Evolutionary conservation across 345 rosid genomes (phyloP), one percentile per base, ranked within the genome.

Genomic region (Eucalyptus fibrosa): DNA sequence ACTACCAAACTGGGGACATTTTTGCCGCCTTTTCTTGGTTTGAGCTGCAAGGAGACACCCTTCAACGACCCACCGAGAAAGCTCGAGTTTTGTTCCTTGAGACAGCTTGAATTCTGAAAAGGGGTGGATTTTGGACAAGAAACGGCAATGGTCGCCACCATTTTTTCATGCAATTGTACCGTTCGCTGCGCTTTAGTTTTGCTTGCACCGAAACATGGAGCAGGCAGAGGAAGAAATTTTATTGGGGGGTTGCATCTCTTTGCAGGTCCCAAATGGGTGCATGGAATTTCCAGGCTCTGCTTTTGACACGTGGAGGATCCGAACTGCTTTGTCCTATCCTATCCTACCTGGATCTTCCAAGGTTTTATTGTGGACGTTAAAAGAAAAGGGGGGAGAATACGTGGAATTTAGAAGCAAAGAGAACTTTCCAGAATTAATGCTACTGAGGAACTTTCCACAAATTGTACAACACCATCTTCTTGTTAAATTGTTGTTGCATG

Each of bases 71-170:
- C 94, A 91, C 95, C 93, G 50, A 91, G 90, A 90, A 94, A 92
- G 86, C 90, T 89, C 14, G 92, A 88, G 90, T 86, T 91, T 89
- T 92, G 77, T 60, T 94, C 96, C 87, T 91, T 90, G 17, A 87
- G 87, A n/a, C 90, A 62, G 69, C 88, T 88, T 91, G 93, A 93
- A 87, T 92, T 95, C 88, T 91, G 92, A 62, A 94, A 90, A 88
- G 94, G 86, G 60, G 87, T 53, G 81, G 94, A 92, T 86, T 92
- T 95, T 49, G 96, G 94, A 85, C 93, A 92, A 86, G 95, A 93
- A 92, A 96, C 90, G 85, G 96, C 91, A 62, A 95, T 80, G 92
- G 94, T 92, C 69, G 95, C 94, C 89, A 87, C 97, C 94, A 94
- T 93, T 89, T 3, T 77, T 40, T 77, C 85, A 40, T 21, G 85